A percentile compares a stretch with the other conserved stretches of the same genome.
Evolutionary conservation across 495 filamentous ascomycete species (phyloP).

Genomic region (Annulohypoxylon moriforme): DNA sequence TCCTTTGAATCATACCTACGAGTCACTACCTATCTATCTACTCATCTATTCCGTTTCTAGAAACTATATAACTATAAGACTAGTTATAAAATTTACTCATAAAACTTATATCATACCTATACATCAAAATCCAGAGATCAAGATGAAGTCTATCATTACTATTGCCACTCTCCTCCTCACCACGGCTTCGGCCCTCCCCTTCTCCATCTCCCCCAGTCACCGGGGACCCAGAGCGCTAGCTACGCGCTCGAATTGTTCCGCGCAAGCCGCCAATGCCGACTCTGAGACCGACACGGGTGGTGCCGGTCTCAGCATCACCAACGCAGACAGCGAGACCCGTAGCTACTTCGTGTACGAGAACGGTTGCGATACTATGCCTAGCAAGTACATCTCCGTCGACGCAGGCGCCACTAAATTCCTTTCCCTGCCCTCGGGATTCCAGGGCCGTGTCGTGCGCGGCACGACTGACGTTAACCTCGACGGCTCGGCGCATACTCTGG

Average conservation of each 20-base stretch:
- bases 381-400: slow-evolving; percentile 39
- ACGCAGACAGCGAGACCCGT: slow-evolving; percentile 31
- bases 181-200: slow-evolving; percentile 15
- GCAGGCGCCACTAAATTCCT: slow-evolving; percentile 36
- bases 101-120: neutral
- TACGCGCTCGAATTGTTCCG: neutral
- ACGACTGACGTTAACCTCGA: slow-evolving; percentile 30
- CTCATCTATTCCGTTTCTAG: neutral
- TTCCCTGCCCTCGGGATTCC: slow-evolving; percentile 30
- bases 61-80: neutral
- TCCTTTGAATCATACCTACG: slow-evolving; percentile 2
- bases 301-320: slow-evolving; percentile 33
- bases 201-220: neutral
- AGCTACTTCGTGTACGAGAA: slow-evolving; percentile 46
- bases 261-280: neutral
- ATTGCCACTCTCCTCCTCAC: slow-evolving; percentile 21
- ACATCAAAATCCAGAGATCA: neutral
- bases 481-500: slow-evolving; percentile 35
- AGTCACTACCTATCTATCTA: neutral
- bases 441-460: slow-evolving; percentile 45
- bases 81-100: neutral
- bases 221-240: neutral
- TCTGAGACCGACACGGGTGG: slow-evolving; percentile 33
- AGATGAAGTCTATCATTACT: slow-evolving; percentile 26
- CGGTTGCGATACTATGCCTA: slow-evolving; percentile 43